These are phyloP conservation scores for Asterella californica DNA, from an alignment of 225 moss, liverwort and hornwort genomes.

Conservation along the genomic window DNA sequence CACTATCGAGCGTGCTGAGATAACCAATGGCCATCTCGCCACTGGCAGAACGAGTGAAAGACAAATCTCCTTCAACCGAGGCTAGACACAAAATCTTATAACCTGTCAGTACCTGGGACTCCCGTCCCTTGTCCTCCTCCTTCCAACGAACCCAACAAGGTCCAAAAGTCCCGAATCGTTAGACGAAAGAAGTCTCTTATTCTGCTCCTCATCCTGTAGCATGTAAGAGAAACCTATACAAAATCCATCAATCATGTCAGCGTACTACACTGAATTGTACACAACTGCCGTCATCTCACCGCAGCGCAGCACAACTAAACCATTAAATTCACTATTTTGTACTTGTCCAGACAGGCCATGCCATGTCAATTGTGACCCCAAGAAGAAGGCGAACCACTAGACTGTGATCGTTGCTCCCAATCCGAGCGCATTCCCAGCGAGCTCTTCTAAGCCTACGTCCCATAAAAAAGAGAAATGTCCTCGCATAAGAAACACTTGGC, in stretches of 20 bases:
- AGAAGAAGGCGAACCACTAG: no score
- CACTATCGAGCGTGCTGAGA: constrained; percentile 14
- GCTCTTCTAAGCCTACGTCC: no score
- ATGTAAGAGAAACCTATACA: background rate
- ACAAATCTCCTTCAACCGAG: background rate
- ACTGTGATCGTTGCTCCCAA: no score
- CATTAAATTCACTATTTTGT: no score
- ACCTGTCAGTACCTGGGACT: background rate
- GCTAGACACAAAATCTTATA: background rate
- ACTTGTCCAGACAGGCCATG: no score
- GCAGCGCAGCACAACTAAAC: no score
- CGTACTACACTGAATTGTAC: no score
- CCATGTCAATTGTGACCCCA: no score
- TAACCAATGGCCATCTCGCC: constrained; percentile 6
- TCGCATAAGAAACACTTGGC: no score
- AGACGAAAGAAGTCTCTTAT: background rate
- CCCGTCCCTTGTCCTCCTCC: background rate
- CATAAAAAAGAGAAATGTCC: no score
- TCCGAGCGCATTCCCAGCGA: no score
- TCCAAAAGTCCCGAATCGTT: background rate
- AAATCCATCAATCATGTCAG: no score
- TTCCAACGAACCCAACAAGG: background rate
- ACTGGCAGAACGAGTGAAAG: background rate
- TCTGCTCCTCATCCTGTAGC: background rate
- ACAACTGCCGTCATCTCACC: background rate